Evolutionary conservation across 2,329 filamentous ascomycete species (phyloP).

Genomic region (Alternaria viburni): DNA sequence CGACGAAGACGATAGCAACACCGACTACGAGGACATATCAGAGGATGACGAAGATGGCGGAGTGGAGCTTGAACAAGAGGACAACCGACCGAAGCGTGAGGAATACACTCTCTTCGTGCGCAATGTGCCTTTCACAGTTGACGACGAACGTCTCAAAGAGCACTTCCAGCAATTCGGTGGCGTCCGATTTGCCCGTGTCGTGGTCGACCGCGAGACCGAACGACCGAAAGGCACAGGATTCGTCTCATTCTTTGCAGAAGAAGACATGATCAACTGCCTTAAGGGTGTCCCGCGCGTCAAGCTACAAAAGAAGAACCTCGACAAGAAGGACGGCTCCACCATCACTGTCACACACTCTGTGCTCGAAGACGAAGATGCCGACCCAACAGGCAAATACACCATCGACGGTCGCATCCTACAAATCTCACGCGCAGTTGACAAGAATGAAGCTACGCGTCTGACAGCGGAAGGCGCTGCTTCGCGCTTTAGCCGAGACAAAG

Average conservation of each 20-base stretch:
- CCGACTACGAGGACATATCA: slow-evolving; percentile 48
- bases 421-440: slow-evolving; percentile 83
- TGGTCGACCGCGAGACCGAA: slow-evolving; percentile 84
- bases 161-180: slow-evolving; percentile 89
- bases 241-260: slow-evolving; percentile 83
- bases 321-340: slow-evolving; percentile 45
- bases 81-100: slow-evolving; percentile 60
- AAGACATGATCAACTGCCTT: slow-evolving; percentile 79
- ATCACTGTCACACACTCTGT: slow-evolving; percentile 68
- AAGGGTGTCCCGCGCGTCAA: slow-evolving; percentile 68
- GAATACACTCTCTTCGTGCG: slow-evolving; percentile 86
- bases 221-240: slow-evolving; percentile 92
- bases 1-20: slow-evolving; percentile 49
- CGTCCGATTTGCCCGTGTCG: slow-evolving; percentile 89
- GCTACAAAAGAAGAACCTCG: slow-evolving; percentile 45
- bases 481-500: slow-evolving; percentile 74
- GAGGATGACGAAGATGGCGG: slow-evolving; percentile 51
- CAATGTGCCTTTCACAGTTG: slow-evolving; percentile 88
- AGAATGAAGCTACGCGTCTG: slow-evolving; percentile 77
- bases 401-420: slow-evolving; percentile 88
- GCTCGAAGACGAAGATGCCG: slow-evolving; percentile 82
- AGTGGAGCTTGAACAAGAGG: slow-evolving; percentile 30
- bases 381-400: slow-evolving; percentile 85
- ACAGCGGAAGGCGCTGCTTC: slow-evolving; percentile 69
- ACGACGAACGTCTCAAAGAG: slow-evolving; percentile 79